Evolutionary conservation across 2,329 filamentous ascomycete genomes (phyloP).

Genomic region (Aspergillaceae sp.): DNA sequence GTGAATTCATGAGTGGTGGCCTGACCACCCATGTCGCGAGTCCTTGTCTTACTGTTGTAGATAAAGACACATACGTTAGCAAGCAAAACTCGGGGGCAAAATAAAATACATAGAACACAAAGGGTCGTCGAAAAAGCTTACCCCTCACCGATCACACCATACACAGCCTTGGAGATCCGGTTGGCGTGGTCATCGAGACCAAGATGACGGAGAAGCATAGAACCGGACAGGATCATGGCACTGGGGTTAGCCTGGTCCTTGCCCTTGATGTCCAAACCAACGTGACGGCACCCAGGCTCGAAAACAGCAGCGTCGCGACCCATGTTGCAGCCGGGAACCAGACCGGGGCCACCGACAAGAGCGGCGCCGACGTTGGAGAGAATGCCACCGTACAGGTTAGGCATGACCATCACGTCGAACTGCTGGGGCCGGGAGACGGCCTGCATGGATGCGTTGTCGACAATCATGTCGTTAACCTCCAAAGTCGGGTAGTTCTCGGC

Average conservation of each 20-base stretch:
- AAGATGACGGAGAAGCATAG: conserved; percentile 95
- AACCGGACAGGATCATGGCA: conserved; percentile 85
- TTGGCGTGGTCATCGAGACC: conserved; percentile 97
- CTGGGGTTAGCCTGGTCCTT: conserved; percentile 99
- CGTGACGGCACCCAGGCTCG: conserved; percentile 97
- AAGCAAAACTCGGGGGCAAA: conserved; percentile 1
- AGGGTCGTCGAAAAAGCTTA: conserved; percentile 41
- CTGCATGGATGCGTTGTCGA: conserved; percentile 99
- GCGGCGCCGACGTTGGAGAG: conserved; percentile 98
- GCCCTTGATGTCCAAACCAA: conserved; percentile 98
- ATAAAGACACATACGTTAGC: conserved; percentile 32
- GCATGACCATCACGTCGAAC: conserved; percentile 99
- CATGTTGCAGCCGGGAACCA: conserved; percentile 99
- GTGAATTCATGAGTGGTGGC: conserved; percentile 93
- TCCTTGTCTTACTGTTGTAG: conserved; percentile 63
- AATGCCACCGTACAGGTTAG: conserved; percentile 97
- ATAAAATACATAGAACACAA: too few species aligned
- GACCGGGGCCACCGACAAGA: conserved; percentile 90
- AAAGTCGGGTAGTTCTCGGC: conserved; percentile 93
- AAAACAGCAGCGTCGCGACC: conserved; percentile 96
- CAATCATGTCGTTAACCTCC: conserved; percentile 98
- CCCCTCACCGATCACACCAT: conserved; percentile 81
- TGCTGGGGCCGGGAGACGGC: conserved; percentile 93
- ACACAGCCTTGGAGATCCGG: conserved; percentile 78
- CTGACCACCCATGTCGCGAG: conserved; percentile 90